Percentiles rank a stretch among this genome's conserved stretches.
These are phyloP conservation scores for Grifola frondosa DNA, from an alignment of 1,284 basidiomycete genomes.

Conservation along the genomic window DNA sequence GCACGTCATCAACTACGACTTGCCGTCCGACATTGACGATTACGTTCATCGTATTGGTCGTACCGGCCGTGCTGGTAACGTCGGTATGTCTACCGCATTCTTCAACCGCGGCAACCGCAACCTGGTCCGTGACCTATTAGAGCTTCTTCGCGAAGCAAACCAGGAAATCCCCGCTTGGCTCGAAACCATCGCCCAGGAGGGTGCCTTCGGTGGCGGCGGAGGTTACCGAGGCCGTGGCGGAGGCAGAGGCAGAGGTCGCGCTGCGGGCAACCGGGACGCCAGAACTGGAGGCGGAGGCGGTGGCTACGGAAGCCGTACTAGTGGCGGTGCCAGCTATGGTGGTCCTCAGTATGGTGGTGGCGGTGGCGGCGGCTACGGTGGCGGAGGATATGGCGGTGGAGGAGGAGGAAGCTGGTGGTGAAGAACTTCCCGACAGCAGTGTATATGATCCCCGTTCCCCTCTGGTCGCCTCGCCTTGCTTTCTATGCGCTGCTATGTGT, in stretches of 20 bases:
- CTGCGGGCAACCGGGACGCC: constrained; percentile 43
- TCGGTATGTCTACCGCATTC: constrained; percentile 93
- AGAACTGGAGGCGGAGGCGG: constrained; percentile 44
- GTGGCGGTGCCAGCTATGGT: constrained; percentile 41
- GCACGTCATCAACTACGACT: constrained; percentile 97
- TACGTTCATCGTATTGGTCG: constrained; percentile 99
- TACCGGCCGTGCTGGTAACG: constrained; percentile 99
- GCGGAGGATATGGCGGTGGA: constrained; percentile 41
- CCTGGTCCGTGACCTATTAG: constrained; percentile 90
- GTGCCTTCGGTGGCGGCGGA: constrained; percentile 65
- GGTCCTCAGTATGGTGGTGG: constrained; percentile 33
- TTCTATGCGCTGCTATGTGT: constrained; percentile 32
- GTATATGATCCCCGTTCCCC: constrained; percentile 2
- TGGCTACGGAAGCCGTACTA: constrained; percentile 34
- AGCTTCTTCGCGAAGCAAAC: constrained; percentile 94
- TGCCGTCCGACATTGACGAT: constrained; percentile 98
- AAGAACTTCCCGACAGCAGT: constrained; percentile 14
- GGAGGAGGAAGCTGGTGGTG: constrained; percentile 50
- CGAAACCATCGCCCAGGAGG: constrained; percentile 83
- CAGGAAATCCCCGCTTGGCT: constrained; percentile 96
- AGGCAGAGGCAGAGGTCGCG: constrained; percentile 49
- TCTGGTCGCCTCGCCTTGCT: constrained; percentile 6
- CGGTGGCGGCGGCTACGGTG: constrained; percentile 35
- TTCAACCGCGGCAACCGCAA: constrained; percentile 92
- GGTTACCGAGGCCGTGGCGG: constrained; percentile 58